Percentiles rank a stretch among this genome's conserved stretches.
Conservation (phyloP, 306 rosid species). For the Acacia acuminata region DNA sequence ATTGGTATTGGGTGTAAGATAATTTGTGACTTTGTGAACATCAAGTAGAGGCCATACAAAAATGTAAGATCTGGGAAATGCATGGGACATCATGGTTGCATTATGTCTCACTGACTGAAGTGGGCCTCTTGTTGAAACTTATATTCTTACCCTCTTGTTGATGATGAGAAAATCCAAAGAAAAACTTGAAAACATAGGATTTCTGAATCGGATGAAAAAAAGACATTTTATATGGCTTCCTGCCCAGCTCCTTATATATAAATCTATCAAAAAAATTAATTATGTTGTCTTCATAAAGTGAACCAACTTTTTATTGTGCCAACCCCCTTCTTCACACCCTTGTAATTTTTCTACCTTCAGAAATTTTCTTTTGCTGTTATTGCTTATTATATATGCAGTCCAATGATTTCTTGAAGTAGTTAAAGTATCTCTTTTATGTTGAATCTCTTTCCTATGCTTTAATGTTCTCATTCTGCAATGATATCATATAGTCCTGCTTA, state of each 20-base stretch:
- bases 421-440: not conserved
- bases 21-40: conserved; percentile 9
- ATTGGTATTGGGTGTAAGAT: conserved; percentile 20
- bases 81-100: conserved; percentile 30
- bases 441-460: conserved; percentile 13
- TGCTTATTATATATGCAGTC: conserved; percentile 11
- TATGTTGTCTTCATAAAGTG: not conserved
- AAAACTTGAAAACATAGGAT: not conserved
- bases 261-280: not conserved
- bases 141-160: not conserved
- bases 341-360: too few species aligned
- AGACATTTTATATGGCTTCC: not conserved
- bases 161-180: not conserved
- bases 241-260: not conserved
- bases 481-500: conserved; percentile 1
- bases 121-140: conserved; percentile 12
- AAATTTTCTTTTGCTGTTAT: not conserved
- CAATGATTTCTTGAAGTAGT: not conserved
- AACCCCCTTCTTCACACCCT: not conserved
- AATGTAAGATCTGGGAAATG: not conserved
- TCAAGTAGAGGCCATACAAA: not conserved
- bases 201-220: too few species aligned
- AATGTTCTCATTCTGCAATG: conserved; percentile 5
- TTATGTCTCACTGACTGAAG: not conserved
- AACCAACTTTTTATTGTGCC: not conserved